These are phyloP conservation scores for Podila minutissima DNA, from an alignment of 192 early-diverging fungal species.

Conservation along the genomic window DNA sequence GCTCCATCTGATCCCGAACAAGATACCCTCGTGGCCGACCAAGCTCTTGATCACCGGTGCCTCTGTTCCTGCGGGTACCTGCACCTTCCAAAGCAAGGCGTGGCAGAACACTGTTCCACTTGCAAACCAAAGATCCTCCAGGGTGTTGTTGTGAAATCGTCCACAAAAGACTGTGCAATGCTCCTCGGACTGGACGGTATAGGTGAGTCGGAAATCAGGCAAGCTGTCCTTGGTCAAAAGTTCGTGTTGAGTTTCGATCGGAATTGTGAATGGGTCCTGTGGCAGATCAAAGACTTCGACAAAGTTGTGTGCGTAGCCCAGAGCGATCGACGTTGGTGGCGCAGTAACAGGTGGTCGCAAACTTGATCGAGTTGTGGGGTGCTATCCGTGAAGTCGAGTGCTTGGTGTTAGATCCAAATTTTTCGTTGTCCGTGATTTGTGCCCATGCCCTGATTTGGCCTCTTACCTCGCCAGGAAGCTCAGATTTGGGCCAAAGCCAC, in stretches of 20 bases:
- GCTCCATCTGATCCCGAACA: constrained; percentile 81
- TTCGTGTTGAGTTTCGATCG: not conserved
- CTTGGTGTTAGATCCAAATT: too few relatives aligned
- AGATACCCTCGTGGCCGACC: constrained; percentile 76
- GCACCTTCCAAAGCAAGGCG: constrained; percentile 75
- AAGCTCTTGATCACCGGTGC: constrained; percentile 56
- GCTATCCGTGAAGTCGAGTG: not conserved
- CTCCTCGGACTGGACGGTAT: constrained; percentile 67
- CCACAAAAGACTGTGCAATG: constrained; percentile 82
- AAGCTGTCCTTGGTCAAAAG: constrained; percentile 11
- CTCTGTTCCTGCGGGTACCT: constrained; percentile 39
- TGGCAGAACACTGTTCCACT: constrained; percentile 90
- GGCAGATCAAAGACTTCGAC: constrained; percentile 65
- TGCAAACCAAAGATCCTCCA: constrained; percentile 63
- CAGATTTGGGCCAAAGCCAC: constrained; percentile 64
- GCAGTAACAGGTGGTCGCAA: not conserved
- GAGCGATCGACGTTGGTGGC: constrained; percentile 56
- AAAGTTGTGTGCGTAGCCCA: constrained; percentile 83
- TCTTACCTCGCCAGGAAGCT: constrained; percentile 23
- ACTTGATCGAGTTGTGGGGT: constrained; percentile 26
- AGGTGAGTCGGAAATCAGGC: constrained; percentile 20
- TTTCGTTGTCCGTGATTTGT: too few relatives aligned
- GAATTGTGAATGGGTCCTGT: constrained; percentile 14
- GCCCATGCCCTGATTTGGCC: not conserved
- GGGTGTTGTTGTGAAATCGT: constrained; percentile 68